phyloP scores from a whole-genome alignment of 495 filamentous ascomycete species.

The Apiosordaria backusii region DNA sequence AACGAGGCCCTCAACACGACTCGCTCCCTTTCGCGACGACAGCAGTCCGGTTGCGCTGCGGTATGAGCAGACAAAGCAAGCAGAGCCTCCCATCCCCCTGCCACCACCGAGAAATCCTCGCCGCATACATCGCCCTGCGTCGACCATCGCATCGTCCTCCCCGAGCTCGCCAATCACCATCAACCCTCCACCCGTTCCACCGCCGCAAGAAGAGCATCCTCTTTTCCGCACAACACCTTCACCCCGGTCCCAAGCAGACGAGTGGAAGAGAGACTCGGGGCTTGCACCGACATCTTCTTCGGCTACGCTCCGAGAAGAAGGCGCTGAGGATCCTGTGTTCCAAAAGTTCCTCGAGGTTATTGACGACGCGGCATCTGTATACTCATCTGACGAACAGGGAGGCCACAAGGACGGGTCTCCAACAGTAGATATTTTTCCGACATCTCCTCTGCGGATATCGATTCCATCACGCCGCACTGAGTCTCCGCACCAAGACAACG shows the following conservation, averaged over 20 bases:
- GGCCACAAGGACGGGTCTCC: not conserved
- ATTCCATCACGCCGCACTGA: constrained; percentile 9
- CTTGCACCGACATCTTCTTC: constrained; percentile 49
- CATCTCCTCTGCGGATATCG: constrained; percentile 30
- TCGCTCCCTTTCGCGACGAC: constrained; percentile 46
- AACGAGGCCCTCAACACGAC: constrained; percentile 28
- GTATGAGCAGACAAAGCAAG: constrained; percentile 54
- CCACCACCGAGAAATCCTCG: constrained; percentile 40
- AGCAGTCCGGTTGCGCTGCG: constrained; percentile 49
- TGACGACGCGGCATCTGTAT: constrained; percentile 23
- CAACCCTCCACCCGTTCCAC: constrained; percentile 39
- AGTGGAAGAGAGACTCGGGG: constrained; percentile 52
- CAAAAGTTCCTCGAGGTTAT: constrained; percentile 35
- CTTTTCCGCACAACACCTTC: constrained; percentile 40
- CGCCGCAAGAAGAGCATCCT: constrained; percentile 47
- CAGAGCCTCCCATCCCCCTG: constrained; percentile 54
- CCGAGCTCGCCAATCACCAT: constrained; percentile 30
- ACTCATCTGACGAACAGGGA: constrained; percentile 20
- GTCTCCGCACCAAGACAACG: not conserved
- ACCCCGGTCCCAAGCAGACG: constrained; percentile 25
- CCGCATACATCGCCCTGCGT: constrained; percentile 31
- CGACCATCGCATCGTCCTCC: constrained; percentile 18
- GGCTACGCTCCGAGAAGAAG: constrained; percentile 45
- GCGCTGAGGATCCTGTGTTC: constrained; percentile 36
- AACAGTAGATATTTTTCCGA: constrained; percentile 12